Conservation (phyloP, 1,284 basidiomycete genomes). For the Ustilago vetiveriae region DNA sequence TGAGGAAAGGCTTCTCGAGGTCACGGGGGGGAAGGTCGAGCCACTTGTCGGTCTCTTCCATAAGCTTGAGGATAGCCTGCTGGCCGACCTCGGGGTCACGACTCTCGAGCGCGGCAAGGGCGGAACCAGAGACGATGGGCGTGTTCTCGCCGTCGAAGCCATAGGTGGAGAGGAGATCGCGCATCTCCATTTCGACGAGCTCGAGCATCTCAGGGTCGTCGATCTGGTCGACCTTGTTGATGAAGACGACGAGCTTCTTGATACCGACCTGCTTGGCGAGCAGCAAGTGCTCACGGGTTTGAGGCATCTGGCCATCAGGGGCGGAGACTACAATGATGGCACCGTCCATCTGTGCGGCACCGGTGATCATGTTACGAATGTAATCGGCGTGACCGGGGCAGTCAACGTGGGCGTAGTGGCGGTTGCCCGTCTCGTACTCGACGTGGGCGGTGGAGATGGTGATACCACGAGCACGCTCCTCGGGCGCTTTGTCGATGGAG, state of each 20-base stretch:
- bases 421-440: conserved; percentile 88
- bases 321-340: conserved; percentile 84
- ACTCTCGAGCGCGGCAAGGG: conserved; percentile 92
- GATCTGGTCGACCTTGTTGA: conserved; percentile 99
- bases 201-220: conserved; percentile 98
- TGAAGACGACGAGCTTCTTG: conserved; percentile 97
- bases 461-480: conserved; percentile 99
- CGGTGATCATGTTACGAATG: conserved; percentile 93
- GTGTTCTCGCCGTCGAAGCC: conserved; percentile 97
- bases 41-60: conserved; percentile 91
- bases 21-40: conserved; percentile 94
- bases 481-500: conserved; percentile 99
- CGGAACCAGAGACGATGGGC: conserved; percentile 95
- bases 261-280: conserved; percentile 98
- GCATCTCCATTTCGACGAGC: conserved; percentile 99
- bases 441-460: conserved; percentile 90
- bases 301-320: conserved; percentile 99
- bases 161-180: conserved; percentile 85
- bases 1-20: conserved; percentile 96
- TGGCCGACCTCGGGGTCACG: conserved; percentile 80
- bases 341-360: conserved; percentile 95
- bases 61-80: conserved; percentile 83
- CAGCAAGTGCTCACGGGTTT: conserved; percentile 97
- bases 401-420: conserved; percentile 99
- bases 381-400: conserved; percentile 77